phyloP scores from a whole-genome alignment of 2,329 filamentous ascomycete genomes.

The Leptographium flavum region DNA sequence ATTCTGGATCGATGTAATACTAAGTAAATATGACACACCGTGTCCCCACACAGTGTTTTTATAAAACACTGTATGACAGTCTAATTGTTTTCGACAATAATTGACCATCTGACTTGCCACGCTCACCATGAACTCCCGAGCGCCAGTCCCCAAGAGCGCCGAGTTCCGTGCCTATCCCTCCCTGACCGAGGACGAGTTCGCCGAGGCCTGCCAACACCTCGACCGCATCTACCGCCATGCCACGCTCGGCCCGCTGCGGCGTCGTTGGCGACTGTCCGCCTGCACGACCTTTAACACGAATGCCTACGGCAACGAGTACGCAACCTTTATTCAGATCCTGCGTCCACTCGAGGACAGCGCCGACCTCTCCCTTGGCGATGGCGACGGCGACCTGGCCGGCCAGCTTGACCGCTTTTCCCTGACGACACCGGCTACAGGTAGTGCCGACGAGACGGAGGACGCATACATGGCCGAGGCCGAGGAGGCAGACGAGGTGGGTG shows the following conservation, averaged over 20 bases:
- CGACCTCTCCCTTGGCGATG: constrained; percentile 15
- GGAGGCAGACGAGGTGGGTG: constrained; percentile 38
- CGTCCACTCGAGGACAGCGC: constrained; percentile 30
- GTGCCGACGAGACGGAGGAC: constrained; percentile 19
- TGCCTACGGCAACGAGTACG: constrained; percentile 25
- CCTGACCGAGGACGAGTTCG: constrained; percentile 47
- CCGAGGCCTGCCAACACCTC: constrained; percentile 47
- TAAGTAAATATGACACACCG: too few species aligned
- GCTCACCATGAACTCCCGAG: neutral
- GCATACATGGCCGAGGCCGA: constrained; percentile 35
- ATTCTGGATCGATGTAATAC: too few species aligned
- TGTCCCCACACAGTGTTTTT: too few species aligned
- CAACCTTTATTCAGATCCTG: constrained; percentile 42
- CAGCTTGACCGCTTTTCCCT: constrained; percentile 33
- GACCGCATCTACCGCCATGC: constrained; percentile 44
- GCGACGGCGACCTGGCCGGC: constrained; percentile 30
- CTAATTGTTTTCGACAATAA: too few species aligned
- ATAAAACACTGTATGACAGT: too few species aligned
- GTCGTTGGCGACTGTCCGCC: constrained; percentile 38
- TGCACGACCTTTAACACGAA: constrained; percentile 33
- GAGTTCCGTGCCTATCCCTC: constrained; percentile 44
- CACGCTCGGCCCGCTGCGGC: constrained; percentile 38
- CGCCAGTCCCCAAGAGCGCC: constrained; percentile 10
- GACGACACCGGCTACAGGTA: neutral
- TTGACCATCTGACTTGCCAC: too few species aligned